phyloP scores from a whole-genome alignment of 2,329 filamentous ascomycete species.

The Xylaria sp. region DNA sequence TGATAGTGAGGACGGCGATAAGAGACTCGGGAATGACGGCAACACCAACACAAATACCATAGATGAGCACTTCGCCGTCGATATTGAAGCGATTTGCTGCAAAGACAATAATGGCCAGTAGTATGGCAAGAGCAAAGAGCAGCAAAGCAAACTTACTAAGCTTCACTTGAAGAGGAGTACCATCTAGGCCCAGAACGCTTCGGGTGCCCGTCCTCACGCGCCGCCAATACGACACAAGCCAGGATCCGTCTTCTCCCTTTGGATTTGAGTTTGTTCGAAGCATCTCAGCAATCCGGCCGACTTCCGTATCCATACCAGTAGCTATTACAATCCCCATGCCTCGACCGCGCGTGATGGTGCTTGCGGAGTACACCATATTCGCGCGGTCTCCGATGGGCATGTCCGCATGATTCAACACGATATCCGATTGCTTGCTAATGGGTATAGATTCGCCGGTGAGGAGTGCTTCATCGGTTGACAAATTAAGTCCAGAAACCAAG shows the following conservation, averaged over 20 bases:
- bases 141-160: slow-evolving; percentile 86
- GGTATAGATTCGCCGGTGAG: slow-evolving; percentile 79
- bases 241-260: slow-evolving; percentile 59
- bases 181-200: slow-evolving; percentile 73
- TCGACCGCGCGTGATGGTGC: slow-evolving; percentile 76
- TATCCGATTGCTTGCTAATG: slow-evolving; percentile 72
- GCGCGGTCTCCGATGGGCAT: slow-evolving; percentile 75
- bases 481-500: slow-evolving; percentile 74
- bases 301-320: slow-evolving; percentile 79
- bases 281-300: slow-evolving; percentile 79
- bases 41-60: slow-evolving; percentile 61
- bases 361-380: slow-evolving; percentile 78
- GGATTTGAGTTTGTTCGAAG: slow-evolving; percentile 69
- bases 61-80: slow-evolving; percentile 67
- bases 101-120: slow-evolving; percentile 72
- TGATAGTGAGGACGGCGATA: slow-evolving; percentile 72
- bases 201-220: slow-evolving; percentile 56
- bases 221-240: slow-evolving; percentile 56
- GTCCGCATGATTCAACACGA: slow-evolving; percentile 62
- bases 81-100: slow-evolving; percentile 66
- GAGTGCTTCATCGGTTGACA: slow-evolving; percentile 80
- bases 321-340: slow-evolving; percentile 75
- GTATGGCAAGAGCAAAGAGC: slow-evolving; percentile 77
- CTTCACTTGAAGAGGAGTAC: slow-evolving; percentile 86
- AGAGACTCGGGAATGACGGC: slow-evolving; percentile 67